Percentiles rank a stretch among this genome's conserved stretches.
These are phyloP conservation scores for Solanum bulbocastanum DNA, from an alignment of 257 asterid genomes.

Conservation along the genomic window DNA sequence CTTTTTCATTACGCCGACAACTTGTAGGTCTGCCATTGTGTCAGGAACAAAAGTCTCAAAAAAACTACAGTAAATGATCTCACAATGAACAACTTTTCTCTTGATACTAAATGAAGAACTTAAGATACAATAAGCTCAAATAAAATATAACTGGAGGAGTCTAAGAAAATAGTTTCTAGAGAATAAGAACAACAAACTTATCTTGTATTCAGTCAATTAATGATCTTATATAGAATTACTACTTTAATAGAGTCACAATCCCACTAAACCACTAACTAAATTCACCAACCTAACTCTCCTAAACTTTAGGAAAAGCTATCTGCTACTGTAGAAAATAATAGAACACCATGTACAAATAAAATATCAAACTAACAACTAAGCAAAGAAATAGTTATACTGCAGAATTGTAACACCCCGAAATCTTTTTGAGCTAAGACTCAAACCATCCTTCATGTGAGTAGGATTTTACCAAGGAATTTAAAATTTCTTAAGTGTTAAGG, in stretches of 20 bases:
- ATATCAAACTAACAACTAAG: not conserved
- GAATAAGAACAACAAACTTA: not conserved
- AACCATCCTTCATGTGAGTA: no score
- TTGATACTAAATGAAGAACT: not conserved
- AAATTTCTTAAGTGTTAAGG: no score
- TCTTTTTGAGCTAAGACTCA: no score
- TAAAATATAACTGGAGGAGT: not conserved
- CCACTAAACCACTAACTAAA: not conserved
- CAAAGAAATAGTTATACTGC: not conserved
- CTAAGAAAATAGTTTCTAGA: not conserved
- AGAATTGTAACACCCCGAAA: no score
- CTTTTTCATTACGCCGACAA: not conserved
- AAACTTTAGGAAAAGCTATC: not conserved
- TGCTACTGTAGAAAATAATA: not conserved
- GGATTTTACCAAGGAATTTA: no score
- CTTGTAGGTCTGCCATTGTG: not conserved
- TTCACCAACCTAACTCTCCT: not conserved
- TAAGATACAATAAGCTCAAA: not conserved
- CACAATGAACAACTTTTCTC: not conserved
- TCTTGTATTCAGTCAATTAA: not conserved
- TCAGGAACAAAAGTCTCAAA: not conserved
- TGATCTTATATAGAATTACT: not conserved
- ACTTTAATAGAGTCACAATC: not conserved
- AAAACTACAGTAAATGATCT: no score
- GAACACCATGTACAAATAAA: not conserved